Percentiles rank a stretch among this genome's conserved stretches.
Conservation (phyloP, 2,329 filamentous ascomycete genomes). For the Plectosphaerella cucumerina region DNA sequence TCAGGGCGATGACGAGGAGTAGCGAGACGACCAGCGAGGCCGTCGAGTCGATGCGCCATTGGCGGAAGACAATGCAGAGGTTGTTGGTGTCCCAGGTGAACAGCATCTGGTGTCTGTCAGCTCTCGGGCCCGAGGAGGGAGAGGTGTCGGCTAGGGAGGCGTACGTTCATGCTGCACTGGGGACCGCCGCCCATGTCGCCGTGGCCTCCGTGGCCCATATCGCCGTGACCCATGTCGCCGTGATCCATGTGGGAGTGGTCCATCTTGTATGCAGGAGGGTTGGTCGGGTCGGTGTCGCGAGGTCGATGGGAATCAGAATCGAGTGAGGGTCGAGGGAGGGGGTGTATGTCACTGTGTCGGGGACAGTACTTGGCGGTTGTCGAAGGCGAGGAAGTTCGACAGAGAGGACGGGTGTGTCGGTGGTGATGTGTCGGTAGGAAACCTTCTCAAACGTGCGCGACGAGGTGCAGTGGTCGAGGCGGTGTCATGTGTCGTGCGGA, state of each 20-base stretch:
- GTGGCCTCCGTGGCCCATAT: slow-evolving; percentile 41
- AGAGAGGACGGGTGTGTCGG: too few species aligned
- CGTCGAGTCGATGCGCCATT: slow-evolving; percentile 80
- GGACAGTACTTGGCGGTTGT: not conserved
- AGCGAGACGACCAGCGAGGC: slow-evolving; percentile 77
- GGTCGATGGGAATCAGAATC: not conserved
- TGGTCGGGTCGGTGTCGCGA: not conserved
- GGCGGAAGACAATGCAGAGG: slow-evolving; percentile 92
- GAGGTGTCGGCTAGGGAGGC: slow-evolving; percentile 21
- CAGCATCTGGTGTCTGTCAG: slow-evolving; percentile 65
- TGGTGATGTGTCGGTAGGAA: slow-evolving; percentile 14
- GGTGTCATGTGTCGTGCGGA: too few species aligned
- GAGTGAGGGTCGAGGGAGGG: not conserved
- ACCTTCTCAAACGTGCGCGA: slow-evolving; percentile 38
- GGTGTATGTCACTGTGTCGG: not conserved
- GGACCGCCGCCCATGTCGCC: slow-evolving; percentile 58
- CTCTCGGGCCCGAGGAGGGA: not conserved
- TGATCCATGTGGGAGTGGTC: slow-evolving; percentile 41
- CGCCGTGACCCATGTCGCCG: slow-evolving; percentile 40
- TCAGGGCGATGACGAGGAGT: slow-evolving; percentile 73
- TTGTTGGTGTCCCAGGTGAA: slow-evolving; percentile 94
- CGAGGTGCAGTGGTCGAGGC: slow-evolving; percentile 5
- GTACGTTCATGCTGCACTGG: slow-evolving; percentile 89
- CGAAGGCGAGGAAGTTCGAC: not conserved
- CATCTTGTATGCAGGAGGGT: slow-evolving; percentile 23